phyloP scores from a whole-genome alignment of 1,139 yeast species.

The Yamadazyma oceani region DNA sequence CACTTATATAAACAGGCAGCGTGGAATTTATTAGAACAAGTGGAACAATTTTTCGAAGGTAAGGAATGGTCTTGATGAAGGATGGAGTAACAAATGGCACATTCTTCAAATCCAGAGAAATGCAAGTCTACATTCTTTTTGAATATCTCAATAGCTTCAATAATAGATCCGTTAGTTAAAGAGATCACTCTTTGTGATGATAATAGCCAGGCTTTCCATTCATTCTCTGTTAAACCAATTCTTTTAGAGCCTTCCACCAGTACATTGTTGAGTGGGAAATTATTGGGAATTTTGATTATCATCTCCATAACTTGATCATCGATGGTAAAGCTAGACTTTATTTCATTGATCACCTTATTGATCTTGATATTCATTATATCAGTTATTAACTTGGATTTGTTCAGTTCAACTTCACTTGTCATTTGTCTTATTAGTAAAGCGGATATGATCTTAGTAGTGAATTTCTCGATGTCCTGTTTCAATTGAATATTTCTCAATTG shows the following conservation, averaged over 20 bases:
- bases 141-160: conserved; percentile 80
- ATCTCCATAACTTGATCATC: conserved; percentile 90
- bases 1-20: conserved; percentile 96
- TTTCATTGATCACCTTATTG: conserved; percentile 63
- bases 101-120: conserved; percentile 90
- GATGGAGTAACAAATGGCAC: conserved; percentile 94
- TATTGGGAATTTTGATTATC: conserved; percentile 66
- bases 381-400: conserved; percentile 34
- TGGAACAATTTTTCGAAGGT: conserved; percentile 84
- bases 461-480: conserved; percentile 58
- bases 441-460: conserved; percentile 61
- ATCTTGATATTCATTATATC: conserved; percentile 59
- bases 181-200: conserved; percentile 83
- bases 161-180: conserved; percentile 73
- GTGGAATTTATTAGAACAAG: conserved; percentile 92
- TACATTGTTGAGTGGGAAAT: conserved; percentile 74
- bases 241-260: conserved; percentile 75
- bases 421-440: conserved; percentile 63
- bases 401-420: conserved; percentile 49
- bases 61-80: conserved; percentile 87
- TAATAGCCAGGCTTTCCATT: conserved; percentile 94
- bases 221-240: conserved; percentile 86
- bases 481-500: conserved; percentile 58
- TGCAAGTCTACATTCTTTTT: conserved; percentile 78
- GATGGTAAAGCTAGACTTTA: conserved; percentile 70